A percentile compares a stretch with the other conserved stretches of the same genome.
Evolutionary conservation across 352 stramenopile genomes (phyloP).

Genomic region (Globisporangium apiculatum): DNA sequence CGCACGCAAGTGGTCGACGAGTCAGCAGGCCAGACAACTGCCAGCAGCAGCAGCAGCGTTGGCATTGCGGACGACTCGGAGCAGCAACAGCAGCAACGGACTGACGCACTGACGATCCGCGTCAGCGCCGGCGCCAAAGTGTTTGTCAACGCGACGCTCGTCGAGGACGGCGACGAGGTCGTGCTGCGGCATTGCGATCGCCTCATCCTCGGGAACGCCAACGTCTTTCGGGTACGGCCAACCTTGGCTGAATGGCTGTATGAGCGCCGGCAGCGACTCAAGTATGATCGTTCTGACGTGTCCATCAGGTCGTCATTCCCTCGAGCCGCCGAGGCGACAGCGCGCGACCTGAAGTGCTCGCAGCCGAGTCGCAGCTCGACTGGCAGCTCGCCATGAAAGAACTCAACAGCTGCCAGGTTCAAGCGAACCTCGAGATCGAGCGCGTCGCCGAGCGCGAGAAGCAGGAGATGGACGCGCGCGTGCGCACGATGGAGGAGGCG

Average conservation of each 20-base stretch:
- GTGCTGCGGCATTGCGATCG: conserved; percentile 58
- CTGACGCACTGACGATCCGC: conserved; percentile 24
- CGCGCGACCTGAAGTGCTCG: conserved; percentile 21
- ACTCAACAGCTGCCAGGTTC: conserved; percentile 69
- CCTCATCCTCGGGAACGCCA: conserved; percentile 68
- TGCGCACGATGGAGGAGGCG: conserved; percentile 73
- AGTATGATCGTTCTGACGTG: neutral
- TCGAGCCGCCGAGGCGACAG: conserved; percentile 14
- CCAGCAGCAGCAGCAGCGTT: neutral
- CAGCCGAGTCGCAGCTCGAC: conserved; percentile 48
- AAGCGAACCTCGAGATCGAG: conserved; percentile 48
- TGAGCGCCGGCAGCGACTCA: no score
- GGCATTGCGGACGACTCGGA: neutral
- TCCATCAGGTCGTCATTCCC: conserved; percentile 46
- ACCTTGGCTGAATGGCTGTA: no score
- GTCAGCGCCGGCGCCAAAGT: conserved; percentile 41
- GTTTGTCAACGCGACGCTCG: conserved; percentile 58
- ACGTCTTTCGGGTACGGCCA: conserved; percentile 51
- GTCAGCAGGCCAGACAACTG: neutral
- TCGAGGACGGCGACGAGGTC: conserved; percentile 28
- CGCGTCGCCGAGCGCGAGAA: conserved; percentile 60
- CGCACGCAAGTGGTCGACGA: neutral
- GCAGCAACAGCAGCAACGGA: neutral
- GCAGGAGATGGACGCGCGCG: conserved; percentile 62
- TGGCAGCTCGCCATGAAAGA: conserved; percentile 81